Evolutionary conservation across 2,329 filamentous ascomycete genomes (phyloP).

Genomic region (Pseudogymnoascus sp.): DNA sequence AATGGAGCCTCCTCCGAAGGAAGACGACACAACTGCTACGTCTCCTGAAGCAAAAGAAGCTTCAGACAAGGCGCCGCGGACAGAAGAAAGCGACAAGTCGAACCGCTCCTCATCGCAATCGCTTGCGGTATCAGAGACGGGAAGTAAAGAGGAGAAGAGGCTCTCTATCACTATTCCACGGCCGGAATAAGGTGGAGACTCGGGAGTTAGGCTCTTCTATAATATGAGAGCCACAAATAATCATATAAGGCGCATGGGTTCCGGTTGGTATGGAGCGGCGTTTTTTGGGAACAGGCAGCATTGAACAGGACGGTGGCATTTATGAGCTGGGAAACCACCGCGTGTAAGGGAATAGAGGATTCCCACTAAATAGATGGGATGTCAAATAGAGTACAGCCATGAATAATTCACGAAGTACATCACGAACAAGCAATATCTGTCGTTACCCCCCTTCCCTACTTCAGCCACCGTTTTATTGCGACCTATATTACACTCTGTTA

Average conservation of each 20-base stretch:
- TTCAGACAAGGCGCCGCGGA: not conserved
- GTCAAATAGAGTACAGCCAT: not conserved
- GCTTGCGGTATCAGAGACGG: conserved; percentile 18
- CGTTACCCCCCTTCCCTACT: not conserved
- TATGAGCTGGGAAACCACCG: not conserved
- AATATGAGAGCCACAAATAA: not conserved
- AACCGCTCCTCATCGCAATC: conserved; percentile 19
- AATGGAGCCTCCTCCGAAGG: conserved; percentile 10
- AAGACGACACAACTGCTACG: not conserved
- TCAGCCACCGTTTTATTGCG: too few relatives aligned
- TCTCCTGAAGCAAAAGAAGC: not conserved
- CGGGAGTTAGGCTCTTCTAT: not conserved
- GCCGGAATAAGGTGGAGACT: conserved; percentile 10
- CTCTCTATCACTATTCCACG: conserved; percentile 33
- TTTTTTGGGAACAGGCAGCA: not conserved
- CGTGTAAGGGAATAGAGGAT: not conserved
- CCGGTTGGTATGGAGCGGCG: not conserved
- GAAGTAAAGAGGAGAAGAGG: conserved; percentile 25
- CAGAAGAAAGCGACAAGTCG: conserved; percentile 16
- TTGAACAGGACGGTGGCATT: not conserved
- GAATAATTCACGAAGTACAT: not conserved
- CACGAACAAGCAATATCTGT: not conserved
- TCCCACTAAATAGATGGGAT: not conserved
- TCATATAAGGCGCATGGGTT: not conserved
- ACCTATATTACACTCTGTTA: not conserved